Evolutionary conservation across 257 asterid species (phyloP).

Genomic region (Solanum appendiculatum): DNA sequence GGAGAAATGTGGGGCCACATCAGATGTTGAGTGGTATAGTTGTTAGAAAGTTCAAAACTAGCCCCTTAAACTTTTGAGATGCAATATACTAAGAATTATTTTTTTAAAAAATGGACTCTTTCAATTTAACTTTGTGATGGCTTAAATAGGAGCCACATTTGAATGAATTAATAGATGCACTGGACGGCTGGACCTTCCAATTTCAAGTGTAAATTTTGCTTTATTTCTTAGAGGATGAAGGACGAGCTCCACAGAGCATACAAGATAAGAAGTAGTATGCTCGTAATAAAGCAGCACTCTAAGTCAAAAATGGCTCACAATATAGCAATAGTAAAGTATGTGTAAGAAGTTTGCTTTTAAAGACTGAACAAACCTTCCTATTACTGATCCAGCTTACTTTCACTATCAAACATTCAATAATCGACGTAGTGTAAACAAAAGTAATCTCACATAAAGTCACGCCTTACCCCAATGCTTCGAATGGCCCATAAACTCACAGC

Average conservation of each 20-base stretch:
- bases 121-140: neutral
- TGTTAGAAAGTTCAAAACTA: neutral
- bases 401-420: neutral
- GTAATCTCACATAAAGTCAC: neutral
- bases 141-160: neutral
- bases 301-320: neutral
- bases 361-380: neutral
- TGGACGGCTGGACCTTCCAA: neutral
- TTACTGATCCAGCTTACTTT: neutral
- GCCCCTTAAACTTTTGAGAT: neutral
- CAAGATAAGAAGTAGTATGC: neutral
- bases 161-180: neutral
- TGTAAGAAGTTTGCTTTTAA: neutral
- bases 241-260: neutral
- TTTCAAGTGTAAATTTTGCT: neutral
- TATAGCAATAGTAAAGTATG: neutral
- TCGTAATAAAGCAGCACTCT: neutral
- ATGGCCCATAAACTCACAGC: conserved; percentile 93
- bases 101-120: neutral
- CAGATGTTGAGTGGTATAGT: neutral
- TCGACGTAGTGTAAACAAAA: neutral
- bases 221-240: neutral
- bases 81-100: neutral
- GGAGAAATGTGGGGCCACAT: neutral
- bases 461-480: conserved; percentile 88